A percentile compares a stretch with the other conserved stretches of the same genome.
phyloP scores from a whole-genome alignment of 345 rosid genomes.

The Hibiscus mutabilis region DNA sequence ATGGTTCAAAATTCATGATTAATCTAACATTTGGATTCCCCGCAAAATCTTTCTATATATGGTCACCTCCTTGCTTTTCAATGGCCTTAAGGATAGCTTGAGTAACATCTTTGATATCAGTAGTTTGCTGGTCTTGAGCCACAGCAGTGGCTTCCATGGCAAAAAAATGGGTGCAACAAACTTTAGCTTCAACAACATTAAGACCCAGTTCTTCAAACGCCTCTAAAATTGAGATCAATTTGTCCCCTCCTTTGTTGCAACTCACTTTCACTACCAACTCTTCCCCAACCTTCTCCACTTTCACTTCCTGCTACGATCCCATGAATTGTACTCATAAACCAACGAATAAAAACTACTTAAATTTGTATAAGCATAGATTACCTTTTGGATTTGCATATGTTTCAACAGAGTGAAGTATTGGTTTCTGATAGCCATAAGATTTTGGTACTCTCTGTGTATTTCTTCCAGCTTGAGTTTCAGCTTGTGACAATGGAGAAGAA shows the following conservation, averaged over 20 bases:
- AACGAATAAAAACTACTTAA: neutral
- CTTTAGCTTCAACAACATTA: constrained; percentile 49
- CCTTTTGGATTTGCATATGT: constrained; percentile 40
- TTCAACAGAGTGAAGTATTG: constrained; percentile 28
- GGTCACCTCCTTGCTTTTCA: constrained; percentile 14
- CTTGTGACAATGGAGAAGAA: constrained; percentile 43
- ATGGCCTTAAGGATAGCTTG: constrained; percentile 45
- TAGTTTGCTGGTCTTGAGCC: constrained; percentile 29
- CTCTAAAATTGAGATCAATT: constrained; percentile 50
- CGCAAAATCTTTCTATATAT: neutral
- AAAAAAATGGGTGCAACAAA: constrained; percentile 40
- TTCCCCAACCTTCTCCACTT: constrained; percentile 52
- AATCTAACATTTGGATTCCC: neutral
- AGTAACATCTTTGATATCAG: constrained; percentile 31
- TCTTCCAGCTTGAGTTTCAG: constrained; percentile 58
- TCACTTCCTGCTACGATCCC: constrained; percentile 38
- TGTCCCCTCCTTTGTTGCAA: constrained; percentile 38
- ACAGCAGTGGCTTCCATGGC: constrained; percentile 66
- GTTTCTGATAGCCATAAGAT: constrained; percentile 34
- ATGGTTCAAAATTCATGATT: neutral
- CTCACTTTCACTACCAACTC: constrained; percentile 37
- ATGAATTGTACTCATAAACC: neutral
- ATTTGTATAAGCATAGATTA: neutral
- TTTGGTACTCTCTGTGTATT: constrained; percentile 34
- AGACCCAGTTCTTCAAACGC: constrained; percentile 66